Evolutionary conservation across 148 eudicot species (phyloP).

Genomic region (Rhododendron griersonianum): DNA sequence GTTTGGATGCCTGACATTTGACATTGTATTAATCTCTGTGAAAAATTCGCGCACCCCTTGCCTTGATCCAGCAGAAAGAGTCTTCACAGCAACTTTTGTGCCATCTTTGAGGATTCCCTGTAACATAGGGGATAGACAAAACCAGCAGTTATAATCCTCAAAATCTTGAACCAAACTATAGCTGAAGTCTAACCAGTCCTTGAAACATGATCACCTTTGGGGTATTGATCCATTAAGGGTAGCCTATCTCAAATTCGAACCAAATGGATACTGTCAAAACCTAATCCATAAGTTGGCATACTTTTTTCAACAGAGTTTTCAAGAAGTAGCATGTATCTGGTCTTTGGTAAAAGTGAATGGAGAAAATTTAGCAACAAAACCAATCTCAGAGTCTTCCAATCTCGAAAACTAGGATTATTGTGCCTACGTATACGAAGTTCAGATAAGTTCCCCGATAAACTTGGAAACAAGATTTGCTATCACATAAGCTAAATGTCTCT

Average conservation of each 20-base stretch:
- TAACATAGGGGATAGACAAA: background rate
- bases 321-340: background rate
- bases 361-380: background rate
- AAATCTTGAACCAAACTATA: background rate
- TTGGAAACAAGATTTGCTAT: constrained; percentile 1
- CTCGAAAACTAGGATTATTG: background rate
- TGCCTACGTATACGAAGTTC: background rate
- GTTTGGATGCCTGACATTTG: constrained; percentile 69
- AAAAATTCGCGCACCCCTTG: constrained; percentile 80
- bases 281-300: background rate
- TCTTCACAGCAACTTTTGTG: constrained; percentile 70
- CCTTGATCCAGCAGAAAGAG: constrained; percentile 73
- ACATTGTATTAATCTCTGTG: constrained; percentile 68
- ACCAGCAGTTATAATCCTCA: background rate
- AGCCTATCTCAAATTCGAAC: background rate
- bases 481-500: background rate
- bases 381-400: background rate
- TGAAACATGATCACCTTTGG: background rate
- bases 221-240: background rate
- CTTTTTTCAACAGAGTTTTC: background rate
- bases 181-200: background rate
- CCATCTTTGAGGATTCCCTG: constrained; percentile 70
- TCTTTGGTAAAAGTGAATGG: background rate
- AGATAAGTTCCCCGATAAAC: background rate
- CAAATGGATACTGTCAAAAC: background rate